phyloP scores from a whole-genome alignment of 2,329 filamentous ascomycete species.

The Colletotrichum plurivorum region DNA sequence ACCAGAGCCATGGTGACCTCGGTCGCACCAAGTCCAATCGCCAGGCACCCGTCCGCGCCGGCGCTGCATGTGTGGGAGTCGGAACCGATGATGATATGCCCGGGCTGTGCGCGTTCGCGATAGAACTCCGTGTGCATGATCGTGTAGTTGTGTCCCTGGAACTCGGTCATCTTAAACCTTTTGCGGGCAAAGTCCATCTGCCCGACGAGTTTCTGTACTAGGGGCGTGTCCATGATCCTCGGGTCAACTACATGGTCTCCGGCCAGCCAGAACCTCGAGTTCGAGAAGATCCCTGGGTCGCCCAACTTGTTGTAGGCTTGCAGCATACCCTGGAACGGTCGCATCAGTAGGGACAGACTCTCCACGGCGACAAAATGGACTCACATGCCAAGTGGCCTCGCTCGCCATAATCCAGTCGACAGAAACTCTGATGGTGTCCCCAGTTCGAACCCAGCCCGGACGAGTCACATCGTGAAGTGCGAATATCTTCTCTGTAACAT shows the following conservation, averaged over 20 bases:
- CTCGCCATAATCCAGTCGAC: constrained; percentile 63
- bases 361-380: background rate
- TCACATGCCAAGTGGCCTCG: constrained; percentile 58
- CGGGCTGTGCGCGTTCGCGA: constrained; percentile 53
- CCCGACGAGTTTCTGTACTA: constrained; percentile 27
- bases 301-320: constrained; percentile 33
- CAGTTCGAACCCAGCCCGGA: constrained; percentile 51
- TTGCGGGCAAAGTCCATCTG: constrained; percentile 31
- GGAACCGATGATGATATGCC: constrained; percentile 54
- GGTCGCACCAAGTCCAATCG: constrained; percentile 55
- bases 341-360: constrained; percentile 26
- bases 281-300: constrained; percentile 26
- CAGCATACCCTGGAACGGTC: constrained; percentile 18
- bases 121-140: constrained; percentile 59
- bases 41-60: constrained; percentile 52
- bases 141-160: constrained; percentile 54
- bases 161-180: constrained; percentile 36
- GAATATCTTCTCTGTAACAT: constrained; percentile 61
- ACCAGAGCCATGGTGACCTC: constrained; percentile 55
- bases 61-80: constrained; percentile 57
- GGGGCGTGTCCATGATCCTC: constrained; percentile 24
- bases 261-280: constrained; percentile 58
- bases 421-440: constrained; percentile 56
- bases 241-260: constrained; percentile 65
- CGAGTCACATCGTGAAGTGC: constrained; percentile 53